Evolutionary conservation across 345 rosid genomes (phyloP).

Genomic region (Rhizophora apiculata): DNA sequence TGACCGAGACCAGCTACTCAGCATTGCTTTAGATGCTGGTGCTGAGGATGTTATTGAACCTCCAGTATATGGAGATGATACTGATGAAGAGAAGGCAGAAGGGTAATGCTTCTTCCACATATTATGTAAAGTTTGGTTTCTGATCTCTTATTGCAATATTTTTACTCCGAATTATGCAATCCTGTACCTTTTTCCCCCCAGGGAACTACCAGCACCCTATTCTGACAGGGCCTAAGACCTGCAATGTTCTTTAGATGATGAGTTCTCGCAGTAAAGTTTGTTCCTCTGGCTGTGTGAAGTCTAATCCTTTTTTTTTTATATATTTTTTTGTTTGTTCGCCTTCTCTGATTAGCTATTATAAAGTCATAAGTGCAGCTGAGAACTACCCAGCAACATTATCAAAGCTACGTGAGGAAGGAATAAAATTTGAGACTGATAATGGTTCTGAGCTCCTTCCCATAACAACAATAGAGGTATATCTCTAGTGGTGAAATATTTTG

Average conservation of each 20-base stretch:
- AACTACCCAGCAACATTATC: conserved; percentile 58
- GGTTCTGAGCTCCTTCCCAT: conserved; percentile 89
- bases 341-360: conserved; percentile 53
- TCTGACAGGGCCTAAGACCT: too few relatives aligned
- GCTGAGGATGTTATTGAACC: conserved; percentile 98
- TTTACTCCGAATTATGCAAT: background rate
- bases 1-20: conserved; percentile 77
- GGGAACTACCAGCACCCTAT: too few relatives aligned
- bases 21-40: conserved; percentile 80
- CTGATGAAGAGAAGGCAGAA: conserved; percentile 65
- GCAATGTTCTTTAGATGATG: background rate
- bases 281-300: background rate
- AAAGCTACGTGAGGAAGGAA: conserved; percentile 72
- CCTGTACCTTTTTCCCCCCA: too few relatives aligned
- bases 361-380: conserved; percentile 70
- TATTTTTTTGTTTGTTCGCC: background rate
- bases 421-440: conserved; percentile 76
- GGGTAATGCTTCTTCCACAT: conserved; percentile 34
- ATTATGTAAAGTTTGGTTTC: conserved; percentile 2
- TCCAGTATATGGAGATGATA: conserved; percentile 58
- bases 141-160: background rate
- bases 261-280: background rate
- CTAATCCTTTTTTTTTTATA: conserved; percentile 12
- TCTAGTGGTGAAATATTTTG: background rate
- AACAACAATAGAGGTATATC: conserved; percentile 61